Evolutionary conservation across 805 yeast species (phyloP), one percentile per base, ranked within the genome.

Genomic region (Candida rishiriensis): DNA sequence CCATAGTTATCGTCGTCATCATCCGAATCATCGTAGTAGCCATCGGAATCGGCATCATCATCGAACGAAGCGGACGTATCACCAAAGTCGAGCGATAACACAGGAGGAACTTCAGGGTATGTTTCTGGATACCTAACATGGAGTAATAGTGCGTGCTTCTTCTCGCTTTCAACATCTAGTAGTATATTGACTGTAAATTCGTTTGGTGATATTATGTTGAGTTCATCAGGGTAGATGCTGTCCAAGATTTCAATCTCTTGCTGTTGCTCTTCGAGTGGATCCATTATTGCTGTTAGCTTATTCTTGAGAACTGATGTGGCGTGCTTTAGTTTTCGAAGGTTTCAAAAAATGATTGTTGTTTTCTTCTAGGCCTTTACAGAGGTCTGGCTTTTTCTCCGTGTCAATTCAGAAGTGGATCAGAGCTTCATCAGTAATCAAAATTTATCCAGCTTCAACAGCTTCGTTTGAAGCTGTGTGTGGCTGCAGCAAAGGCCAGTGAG

Each of bases 141-240:
- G 3, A 88, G 68, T 14, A 68, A 54, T 35, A 88, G 61, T 7
- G 70, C 64, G 57, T 86, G 93, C 16, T 66, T 69, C 35, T 79
- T 69, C 18, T 73, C 79, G 9, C 88, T 72, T 5, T 74, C 72
- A 3, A 91, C 81, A 52, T 91, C 97, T 38, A 90, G 69, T 16
- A 60, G 56, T n/a, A 88, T 53, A 40, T 69, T 69, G 31, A 91
- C 75, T 36, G 78, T 71, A 60, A 79, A 86, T 32, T 71, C 71
- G 7, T 70, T 64, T 16, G 74, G 75, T 1, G 76, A 59, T 31
- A 71, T 54, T 10, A 69, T 56, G n/a, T 60, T 66, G 29, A 88
- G 66, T 63, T 91, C 99, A 59, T 91, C 97, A 6, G 98, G 99
- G 61, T 93, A 91, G 43, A 91, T 91, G 14, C 95, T 83, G 60